A percentile compares a stretch with the other conserved stretches of the same genome.
phyloP scores from a whole-genome alignment of 495 filamentous ascomycete genomes.

The Penicillium egyptiacum region DNA sequence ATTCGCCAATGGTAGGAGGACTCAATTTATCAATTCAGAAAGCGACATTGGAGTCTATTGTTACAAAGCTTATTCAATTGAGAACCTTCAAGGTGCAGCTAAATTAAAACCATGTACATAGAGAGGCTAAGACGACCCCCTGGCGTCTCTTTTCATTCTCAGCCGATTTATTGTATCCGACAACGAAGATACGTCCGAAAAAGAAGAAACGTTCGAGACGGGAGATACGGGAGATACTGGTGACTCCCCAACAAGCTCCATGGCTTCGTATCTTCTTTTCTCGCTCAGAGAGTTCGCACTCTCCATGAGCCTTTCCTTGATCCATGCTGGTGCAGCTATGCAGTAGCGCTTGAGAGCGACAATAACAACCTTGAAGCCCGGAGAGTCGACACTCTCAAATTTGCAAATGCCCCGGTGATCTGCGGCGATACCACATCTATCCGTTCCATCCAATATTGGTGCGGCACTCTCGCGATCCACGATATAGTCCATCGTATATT shows the following conservation, averaged over 20 bases:
- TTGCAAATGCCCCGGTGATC: slow-evolving; percentile 9
- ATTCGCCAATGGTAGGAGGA: too few relatives aligned
- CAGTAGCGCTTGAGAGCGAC: slow-evolving; percentile 1
- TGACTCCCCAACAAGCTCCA: neutral
- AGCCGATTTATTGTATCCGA: neutral
- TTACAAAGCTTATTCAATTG: neutral
- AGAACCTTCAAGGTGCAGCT: too few relatives aligned
- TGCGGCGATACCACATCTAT: slow-evolving; percentile 7
- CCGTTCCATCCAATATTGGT: slow-evolving; percentile 6
- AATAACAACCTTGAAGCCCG: slow-evolving; percentile 8
- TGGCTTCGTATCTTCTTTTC: slow-evolving; percentile 5
- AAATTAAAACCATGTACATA: neutral
- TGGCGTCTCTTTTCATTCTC: neutral
- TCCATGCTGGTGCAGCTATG: neutral
- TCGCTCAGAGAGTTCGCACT: slow-evolving; percentile 1
- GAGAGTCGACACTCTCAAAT: slow-evolving; percentile 5
- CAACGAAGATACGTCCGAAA: too few relatives aligned
- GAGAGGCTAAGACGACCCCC: neutral
- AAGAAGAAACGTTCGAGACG: too few relatives aligned
- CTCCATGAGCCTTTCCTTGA: slow-evolving; percentile 4
- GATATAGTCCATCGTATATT: slow-evolving; percentile 5
- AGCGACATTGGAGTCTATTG: neutral
- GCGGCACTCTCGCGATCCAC: slow-evolving; percentile 1
- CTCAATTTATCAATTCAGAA: neutral
- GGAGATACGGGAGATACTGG: too few relatives aligned